Conservation (phyloP, 306 rosid species). For the Medicago arabica region DNA sequence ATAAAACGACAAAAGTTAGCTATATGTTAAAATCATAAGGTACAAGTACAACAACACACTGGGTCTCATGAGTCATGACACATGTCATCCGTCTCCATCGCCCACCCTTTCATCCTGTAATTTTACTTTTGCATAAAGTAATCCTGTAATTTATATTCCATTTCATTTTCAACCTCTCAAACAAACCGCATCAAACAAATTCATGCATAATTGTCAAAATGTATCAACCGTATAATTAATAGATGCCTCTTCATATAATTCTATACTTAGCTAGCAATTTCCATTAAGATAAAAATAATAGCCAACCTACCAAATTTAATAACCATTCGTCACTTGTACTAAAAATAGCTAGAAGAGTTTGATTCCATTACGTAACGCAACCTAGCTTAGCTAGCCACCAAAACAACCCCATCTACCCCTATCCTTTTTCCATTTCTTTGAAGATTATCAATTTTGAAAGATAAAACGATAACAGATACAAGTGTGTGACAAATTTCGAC, state of each 20-base stretch:
- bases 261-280: background rate
- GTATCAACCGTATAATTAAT: background rate
- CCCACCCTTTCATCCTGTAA: slow-evolving; percentile 2
- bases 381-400: slow-evolving; percentile 40
- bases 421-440: background rate
- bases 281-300: no score
- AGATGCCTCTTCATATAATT: slow-evolving; percentile 6
- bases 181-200: slow-evolving; percentile 26
- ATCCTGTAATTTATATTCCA: slow-evolving; percentile 19
- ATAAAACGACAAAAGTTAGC: slow-evolving; percentile 42
- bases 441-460: no score
- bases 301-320: no score
- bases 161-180: background rate
- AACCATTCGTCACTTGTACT: background rate
- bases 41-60: background rate
- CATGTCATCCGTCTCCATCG: slow-evolving; percentile 23
- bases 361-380: slow-evolving; percentile 47
- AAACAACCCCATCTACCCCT: slow-evolving; percentile 41
- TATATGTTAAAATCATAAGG: slow-evolving; percentile 24
- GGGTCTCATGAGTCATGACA: slow-evolving; percentile 6
- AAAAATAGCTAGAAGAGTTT: background rate
- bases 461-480: no score
- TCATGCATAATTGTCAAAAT: slow-evolving; percentile 39
- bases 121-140: background rate
- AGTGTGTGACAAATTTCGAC: no score